Evolutionary conservation across 106 monocot species (phyloP).

Genomic region (Ottelia alismoides): DNA sequence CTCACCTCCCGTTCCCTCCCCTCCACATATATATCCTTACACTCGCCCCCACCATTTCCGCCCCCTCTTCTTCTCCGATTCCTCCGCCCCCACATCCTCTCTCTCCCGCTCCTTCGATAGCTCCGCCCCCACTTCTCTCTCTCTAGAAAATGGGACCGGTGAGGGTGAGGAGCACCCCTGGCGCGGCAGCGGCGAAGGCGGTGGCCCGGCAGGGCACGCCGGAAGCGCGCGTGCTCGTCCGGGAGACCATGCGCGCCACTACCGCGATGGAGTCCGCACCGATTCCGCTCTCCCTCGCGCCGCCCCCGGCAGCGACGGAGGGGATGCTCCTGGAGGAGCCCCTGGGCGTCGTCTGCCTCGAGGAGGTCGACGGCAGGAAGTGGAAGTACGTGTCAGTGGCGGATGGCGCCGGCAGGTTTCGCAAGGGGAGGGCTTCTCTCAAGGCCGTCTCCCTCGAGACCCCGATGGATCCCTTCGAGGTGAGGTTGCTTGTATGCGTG

Average conservation of each 20-base stretch:
- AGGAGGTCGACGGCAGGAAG: conserved; percentile 36
- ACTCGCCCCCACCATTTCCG: too few relatives aligned
- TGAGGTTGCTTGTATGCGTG: neutral
- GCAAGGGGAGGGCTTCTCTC: conserved; percentile 4
- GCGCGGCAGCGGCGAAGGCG: neutral
- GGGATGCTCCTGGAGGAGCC: conserved; percentile 9
- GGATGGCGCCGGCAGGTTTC: conserved; percentile 3
- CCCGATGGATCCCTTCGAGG: conserved; percentile 30
- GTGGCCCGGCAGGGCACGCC: neutral
- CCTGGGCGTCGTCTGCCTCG: conserved; percentile 18
- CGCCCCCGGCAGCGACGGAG: neutral
- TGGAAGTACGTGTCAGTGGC: conserved; percentile 32
- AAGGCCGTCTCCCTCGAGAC: conserved; percentile 24
- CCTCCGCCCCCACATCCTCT: neutral
- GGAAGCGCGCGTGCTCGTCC: conserved; percentile 19
- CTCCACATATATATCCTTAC: too few relatives aligned
- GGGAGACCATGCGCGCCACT: conserved; percentile 21
- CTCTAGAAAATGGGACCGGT: conserved; percentile 8
- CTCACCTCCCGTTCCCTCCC: too few relatives aligned
- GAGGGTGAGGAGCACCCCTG: conserved; percentile 9
- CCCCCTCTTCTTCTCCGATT: too few relatives aligned
- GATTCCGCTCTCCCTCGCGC: neutral
- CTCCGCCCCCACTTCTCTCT: conserved; percentile 1
- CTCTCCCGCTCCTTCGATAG: neutral
- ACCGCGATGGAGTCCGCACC: neutral